Evolutionary conservation across 2,329 filamentous ascomycete genomes (phyloP).

Genomic region (Pleoardoris graminearum): DNA sequence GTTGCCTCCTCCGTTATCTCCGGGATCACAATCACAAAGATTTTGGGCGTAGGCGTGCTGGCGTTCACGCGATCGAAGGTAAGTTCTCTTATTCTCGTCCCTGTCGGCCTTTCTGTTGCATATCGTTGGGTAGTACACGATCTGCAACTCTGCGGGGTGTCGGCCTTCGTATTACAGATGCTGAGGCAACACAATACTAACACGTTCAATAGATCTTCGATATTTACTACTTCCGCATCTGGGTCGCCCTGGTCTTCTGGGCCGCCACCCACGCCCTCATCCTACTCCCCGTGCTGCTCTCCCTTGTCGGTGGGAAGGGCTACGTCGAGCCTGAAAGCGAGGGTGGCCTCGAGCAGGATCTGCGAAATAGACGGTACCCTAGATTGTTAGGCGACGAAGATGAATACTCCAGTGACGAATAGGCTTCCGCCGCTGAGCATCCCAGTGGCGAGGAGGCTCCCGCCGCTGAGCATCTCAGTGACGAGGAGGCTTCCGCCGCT

Average conservation of each 20-base stretch:
- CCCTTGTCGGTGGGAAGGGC: constrained; percentile 77
- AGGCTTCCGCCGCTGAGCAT: neutral
- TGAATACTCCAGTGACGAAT: constrained; percentile 61
- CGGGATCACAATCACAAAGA: constrained; percentile 93
- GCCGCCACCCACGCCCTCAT: constrained; percentile 87
- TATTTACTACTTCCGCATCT: constrained; percentile 98
- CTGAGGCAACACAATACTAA: neutral
- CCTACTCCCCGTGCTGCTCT: constrained; percentile 87
- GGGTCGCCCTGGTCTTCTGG: constrained; percentile 88
- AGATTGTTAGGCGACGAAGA: constrained; percentile 74
- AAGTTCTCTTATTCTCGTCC: constrained; percentile 5
- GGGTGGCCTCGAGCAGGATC: constrained; percentile 85
- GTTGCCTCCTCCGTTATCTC: constrained; percentile 94
- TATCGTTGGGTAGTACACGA: too few species aligned
- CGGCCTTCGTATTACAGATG: too few species aligned
- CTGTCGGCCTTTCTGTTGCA: too few species aligned
- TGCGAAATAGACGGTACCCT: constrained; percentile 77
- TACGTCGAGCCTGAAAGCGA: constrained; percentile 87
- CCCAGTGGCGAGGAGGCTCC: neutral
- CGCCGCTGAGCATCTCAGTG: too few species aligned
- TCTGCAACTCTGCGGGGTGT: too few species aligned
- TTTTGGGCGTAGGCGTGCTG: constrained; percentile 86
- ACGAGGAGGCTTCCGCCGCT: too few species aligned
- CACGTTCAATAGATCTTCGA: constrained; percentile 74
- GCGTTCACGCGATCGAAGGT: constrained; percentile 89